Conservation (phyloP, 2,329 filamentous ascomycete genomes). For the Botrytis galanthina region DNA sequence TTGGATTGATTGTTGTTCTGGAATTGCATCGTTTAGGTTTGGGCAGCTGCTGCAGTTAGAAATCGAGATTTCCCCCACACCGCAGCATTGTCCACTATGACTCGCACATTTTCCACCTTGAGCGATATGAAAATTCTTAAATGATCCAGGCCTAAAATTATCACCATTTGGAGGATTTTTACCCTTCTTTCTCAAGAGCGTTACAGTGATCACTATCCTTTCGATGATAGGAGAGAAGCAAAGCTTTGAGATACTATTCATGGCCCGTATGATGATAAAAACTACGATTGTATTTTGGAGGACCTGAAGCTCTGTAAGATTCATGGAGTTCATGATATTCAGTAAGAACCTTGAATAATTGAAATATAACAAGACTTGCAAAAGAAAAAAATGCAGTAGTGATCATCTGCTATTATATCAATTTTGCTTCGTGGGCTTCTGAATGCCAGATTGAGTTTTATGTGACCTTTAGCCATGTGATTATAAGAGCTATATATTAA, state of each 20-base stretch:
- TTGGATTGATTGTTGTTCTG: neutral
- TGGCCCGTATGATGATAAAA: neutral
- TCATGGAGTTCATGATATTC: neutral
- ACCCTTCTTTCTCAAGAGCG: neutral
- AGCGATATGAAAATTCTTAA: neutral
- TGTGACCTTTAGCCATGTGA: neutral
- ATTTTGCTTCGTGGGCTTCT: neutral
- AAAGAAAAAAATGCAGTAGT: neutral
- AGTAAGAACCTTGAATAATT: neutral
- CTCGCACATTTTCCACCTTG: neutral
- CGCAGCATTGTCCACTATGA: neutral
- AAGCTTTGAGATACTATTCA: neutral
- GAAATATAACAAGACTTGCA: neutral
- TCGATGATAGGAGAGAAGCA: neutral
- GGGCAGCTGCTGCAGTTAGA: neutral
- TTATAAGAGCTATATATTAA: neutral
- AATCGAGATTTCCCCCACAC: neutral
- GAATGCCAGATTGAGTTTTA: neutral
- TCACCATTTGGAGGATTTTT: neutral
- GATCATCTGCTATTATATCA: neutral
- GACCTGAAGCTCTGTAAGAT: fast-evolving
- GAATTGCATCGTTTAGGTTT: neutral
- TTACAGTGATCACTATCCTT: neutral
- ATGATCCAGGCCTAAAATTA: neutral
- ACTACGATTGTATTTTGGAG: neutral